phyloP scores from a whole-genome alignment of 345 rosid genomes.

The Ailanthus altissimus region DNA sequence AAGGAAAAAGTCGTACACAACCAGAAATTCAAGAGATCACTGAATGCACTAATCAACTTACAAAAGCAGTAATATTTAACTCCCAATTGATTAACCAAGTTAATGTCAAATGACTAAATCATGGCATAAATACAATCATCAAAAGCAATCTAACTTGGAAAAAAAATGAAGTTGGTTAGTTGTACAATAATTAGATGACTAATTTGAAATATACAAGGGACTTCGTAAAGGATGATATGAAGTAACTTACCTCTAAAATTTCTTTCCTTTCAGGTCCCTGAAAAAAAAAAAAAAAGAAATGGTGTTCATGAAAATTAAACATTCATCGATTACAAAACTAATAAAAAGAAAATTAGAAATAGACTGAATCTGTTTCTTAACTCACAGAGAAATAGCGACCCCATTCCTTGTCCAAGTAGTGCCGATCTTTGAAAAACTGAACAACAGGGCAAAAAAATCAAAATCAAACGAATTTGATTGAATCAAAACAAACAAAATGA shows the following conservation, averaged over 20 bases:
- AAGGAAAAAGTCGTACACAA: neutral
- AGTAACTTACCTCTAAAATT: slow-evolving; percentile 65
- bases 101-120: neutral
- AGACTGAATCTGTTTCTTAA: slow-evolving; percentile 13
- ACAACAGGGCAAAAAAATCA: slow-evolving; percentile 10
- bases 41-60: neutral
- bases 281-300: slow-evolving; percentile 25
- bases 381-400: slow-evolving; percentile 75
- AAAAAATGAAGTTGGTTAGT: slow-evolving; percentile 1
- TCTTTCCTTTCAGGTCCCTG: slow-evolving; percentile 55
- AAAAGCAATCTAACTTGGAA: slow-evolving; percentile 5
- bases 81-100: neutral
- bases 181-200: neutral
- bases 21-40: neutral
- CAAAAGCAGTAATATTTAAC: neutral
- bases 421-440: slow-evolving; percentile 94
- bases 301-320: neutral
- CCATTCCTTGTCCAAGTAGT: slow-evolving; percentile 97
- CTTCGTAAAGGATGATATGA: neutral
- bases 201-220: neutral
- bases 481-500: neutral
- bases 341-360: slow-evolving; percentile 15
- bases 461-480: neutral
- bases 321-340: neutral
- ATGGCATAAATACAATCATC: neutral